phyloP scores from a whole-genome alignment of 2,329 filamentous ascomycete genomes.

The Aspergillus terreus region DNA sequence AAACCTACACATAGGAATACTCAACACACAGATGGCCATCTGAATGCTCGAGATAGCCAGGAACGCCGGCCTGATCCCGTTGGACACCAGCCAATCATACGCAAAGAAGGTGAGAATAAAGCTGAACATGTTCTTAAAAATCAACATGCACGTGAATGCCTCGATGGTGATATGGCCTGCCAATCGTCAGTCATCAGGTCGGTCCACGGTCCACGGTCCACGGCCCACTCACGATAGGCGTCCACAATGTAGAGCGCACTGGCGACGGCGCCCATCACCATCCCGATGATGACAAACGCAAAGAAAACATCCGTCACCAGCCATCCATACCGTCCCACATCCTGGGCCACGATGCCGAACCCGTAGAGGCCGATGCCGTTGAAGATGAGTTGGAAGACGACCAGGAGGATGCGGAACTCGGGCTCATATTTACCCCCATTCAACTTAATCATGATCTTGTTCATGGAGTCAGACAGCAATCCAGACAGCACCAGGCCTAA shows the following conservation, averaged over 20 bases:
- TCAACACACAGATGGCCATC: conserved; percentile 69
- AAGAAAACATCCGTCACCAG: conserved; percentile 77
- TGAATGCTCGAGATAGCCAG: conserved; percentile 72
- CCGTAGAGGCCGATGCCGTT: conserved; percentile 78
- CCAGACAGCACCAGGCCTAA: conserved; percentile 75
- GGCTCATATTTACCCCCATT: conserved; percentile 87
- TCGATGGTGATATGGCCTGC: conserved; percentile 76
- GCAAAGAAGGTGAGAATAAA: conserved; percentile 81
- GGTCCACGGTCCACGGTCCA: not conserved
- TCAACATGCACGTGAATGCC: conserved; percentile 81
- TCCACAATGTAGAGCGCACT: conserved; percentile 87
- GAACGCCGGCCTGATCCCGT: conserved; percentile 60
- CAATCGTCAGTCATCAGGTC: conserved; percentile 8
- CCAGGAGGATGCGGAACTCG: conserved; percentile 80
- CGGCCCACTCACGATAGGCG: conserved; percentile 67
- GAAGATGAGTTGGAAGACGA: conserved; percentile 76
- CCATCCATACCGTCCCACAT: conserved; percentile 63
- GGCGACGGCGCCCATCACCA: conserved; percentile 87
- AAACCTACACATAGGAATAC: conserved; percentile 73
- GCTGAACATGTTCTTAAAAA: conserved; percentile 94
- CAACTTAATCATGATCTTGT: conserved; percentile 63
- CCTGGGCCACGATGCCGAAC: conserved; percentile 69
- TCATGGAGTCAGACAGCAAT: conserved; percentile 67
- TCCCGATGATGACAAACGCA: conserved; percentile 76
- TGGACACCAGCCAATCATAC: conserved; percentile 71